Base-by-base conservation (phyloP, 495 filamentous ascomycete genomes). In the Penicillium coprophilum region DNA sequence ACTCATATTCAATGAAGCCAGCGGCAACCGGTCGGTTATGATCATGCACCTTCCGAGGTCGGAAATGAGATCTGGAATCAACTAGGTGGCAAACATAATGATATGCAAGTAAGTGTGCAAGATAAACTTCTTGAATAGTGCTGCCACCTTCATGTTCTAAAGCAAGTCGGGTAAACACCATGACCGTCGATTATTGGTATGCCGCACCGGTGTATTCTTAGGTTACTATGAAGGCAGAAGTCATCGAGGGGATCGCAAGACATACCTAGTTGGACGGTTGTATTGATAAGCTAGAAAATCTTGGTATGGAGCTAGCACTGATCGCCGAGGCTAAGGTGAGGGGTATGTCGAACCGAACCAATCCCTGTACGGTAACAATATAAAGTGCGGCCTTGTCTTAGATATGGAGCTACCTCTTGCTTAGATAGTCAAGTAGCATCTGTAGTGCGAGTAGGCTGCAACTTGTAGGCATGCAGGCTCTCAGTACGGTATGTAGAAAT, bases 221-320 rank as follows among this genome's bases (percentile, higher is more conserved):
- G 65, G 74, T 91, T 34, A 88, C 95, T 21, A 69, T 27, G 50
- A 82, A 79, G 56, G 93, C 89, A 13, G 82, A 82, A 58, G 94
- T 90, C 20, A 82, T 81, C n/a, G 92, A 88, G 75, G 86, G 66
- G 93, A 92, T 7, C 79, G 93, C 58, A 97, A 97, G 71, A 92
- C 91, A 21, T 97, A 92, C 91, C 20, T 97, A 91, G 91, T 89
- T 96, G 5, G 85, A 90, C 71, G 92, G 89, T 20, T 82, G 82
- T 58, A 87, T 97, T 58, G 91, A 96, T 79, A 87, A 88, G 17
- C 76, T 96, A 15, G 81, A 82, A 46, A 78, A 73, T 53, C 77
- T 75, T 36, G 81, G 80, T 30, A 71, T 85, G 63, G 79, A 79
- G 47, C 79, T 84, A 17, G 62, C 77, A 15, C 77, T 91, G 38